phyloP scores from a whole-genome alignment of 805 yeast species.

The Candida coleopterorum region DNA sequence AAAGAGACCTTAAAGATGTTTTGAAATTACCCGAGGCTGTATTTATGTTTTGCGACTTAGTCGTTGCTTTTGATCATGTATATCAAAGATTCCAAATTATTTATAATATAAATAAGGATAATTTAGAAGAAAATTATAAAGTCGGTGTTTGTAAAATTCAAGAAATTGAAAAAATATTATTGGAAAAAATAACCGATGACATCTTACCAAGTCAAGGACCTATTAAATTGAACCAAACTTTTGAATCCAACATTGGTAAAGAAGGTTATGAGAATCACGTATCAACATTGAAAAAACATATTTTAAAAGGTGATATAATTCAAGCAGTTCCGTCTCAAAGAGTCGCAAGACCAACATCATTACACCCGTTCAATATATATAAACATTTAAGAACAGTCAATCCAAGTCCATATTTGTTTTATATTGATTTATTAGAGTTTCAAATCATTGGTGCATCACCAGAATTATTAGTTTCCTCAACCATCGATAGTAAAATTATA shows the following conservation, averaged over 20 bases:
- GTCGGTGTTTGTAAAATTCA: conserved; percentile 21
- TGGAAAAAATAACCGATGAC: conserved; percentile 39
- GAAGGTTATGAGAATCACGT: conserved; percentile 91
- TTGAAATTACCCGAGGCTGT: conserved; percentile 87
- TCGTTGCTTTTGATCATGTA: conserved; percentile 91
- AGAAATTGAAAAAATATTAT: conserved; percentile 46
- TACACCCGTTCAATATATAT: conserved; percentile 95
- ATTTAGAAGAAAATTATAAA: conserved; percentile 10
- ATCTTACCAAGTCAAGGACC: conserved; percentile 72
- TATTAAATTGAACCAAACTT: conserved; percentile 61
- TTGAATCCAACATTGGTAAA: conserved; percentile 87
- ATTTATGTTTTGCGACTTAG: conserved; percentile 84
- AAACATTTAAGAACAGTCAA: conserved; percentile 92
- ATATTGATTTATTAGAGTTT: conserved; percentile 86
- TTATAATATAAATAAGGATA: conserved; percentile 59
- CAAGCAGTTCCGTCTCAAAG: conserved; percentile 99
- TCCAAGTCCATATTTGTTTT: conserved; percentile 96
- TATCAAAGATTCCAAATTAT: conserved; percentile 90
- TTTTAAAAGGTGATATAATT: conserved; percentile 86
- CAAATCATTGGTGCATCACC: conserved; percentile 98
- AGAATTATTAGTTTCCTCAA: conserved; percentile 83
- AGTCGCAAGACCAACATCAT: conserved; percentile 87
- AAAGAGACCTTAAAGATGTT: conserved; percentile 68
- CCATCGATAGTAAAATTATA: conserved; percentile 62
- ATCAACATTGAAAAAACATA: conserved; percentile 66